Base-by-base conservation (phyloP, 2,329 filamentous ascomycete genomes). In the Dactylellina leptospora region DNA sequence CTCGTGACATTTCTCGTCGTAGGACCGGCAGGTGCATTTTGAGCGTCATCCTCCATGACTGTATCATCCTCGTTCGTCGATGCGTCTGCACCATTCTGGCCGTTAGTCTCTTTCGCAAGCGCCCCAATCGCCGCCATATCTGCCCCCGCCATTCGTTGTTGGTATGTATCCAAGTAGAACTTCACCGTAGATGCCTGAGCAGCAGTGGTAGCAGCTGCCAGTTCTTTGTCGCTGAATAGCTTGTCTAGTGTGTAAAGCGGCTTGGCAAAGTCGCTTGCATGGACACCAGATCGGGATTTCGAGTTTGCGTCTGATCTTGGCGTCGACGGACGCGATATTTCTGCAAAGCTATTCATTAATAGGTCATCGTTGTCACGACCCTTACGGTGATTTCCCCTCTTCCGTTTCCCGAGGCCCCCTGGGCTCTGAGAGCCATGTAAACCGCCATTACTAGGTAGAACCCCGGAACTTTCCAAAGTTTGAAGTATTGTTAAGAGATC, bases 341-440 rank as follows among this genome's bases (percentile, higher is more conserved):
- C 69, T 10, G 55, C 54, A 28, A 71, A 63, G 30, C 59, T 71
- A 36, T 48, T 53, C 10, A 71, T 28, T 23, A 71, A 33, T 9
- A 58, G 44, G 16, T 71, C 66, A 20, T 71, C 66, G 27, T 55
- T 71, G 42, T 71, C 66, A 36, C 66, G 66, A 16, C 51, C 13
- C 58, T 76, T 42, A 55, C 74, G 9, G 61, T 75, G 18, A 40
- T 76, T 50, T 50, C 72, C 54, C 63, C 63, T 18, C 62, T 77
- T 54, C 56, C 75, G 33, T 45, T 75, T 58, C 47, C 73, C 18
- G 51, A 74, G 18, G 64, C 76, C 25, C 66, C 75, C 59, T 3
- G 69, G 69, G n/a, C 69, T 73, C 28, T 64, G 59, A 16, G 69
- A 60, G 9, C 69, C 69, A 36, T 64, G 60, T 16, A 66, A n/a